phyloP scores from a whole-genome alignment of 1,284 basidiomycete species.

The Ganoderma resinaceum region DNA sequence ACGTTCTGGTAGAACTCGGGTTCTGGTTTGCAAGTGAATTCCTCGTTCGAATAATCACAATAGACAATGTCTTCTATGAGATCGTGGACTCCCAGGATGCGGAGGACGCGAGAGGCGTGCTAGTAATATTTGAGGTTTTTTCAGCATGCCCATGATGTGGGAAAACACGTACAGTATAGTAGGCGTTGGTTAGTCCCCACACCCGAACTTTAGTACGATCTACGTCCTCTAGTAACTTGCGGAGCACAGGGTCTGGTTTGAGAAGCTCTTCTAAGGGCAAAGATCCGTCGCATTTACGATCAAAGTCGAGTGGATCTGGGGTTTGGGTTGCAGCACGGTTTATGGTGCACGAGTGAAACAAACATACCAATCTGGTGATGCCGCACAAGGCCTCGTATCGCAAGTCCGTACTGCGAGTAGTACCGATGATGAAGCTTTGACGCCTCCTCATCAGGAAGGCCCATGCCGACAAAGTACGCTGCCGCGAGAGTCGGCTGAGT shows the following conservation, averaged over 20 bases:
- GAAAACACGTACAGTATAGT: conserved; percentile 62
- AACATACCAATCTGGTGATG: conserved; percentile 78
- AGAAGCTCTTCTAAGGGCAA: conserved; percentile 87
- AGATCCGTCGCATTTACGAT: conserved; percentile 83
- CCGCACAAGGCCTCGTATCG: conserved; percentile 81
- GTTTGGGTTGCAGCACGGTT: background rate
- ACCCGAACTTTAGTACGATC: conserved; percentile 81
- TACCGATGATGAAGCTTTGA: conserved; percentile 77
- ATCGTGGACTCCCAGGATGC: conserved; percentile 77
- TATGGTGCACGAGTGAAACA: background rate
- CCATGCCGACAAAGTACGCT: conserved; percentile 82
- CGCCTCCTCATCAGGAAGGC: conserved; percentile 74
- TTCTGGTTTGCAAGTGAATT: conserved; percentile 89
- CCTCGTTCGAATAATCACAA: conserved; percentile 77
- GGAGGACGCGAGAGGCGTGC: conserved; percentile 85
- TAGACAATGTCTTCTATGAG: conserved; percentile 83
- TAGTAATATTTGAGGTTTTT: conserved; percentile 37
- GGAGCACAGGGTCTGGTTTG: conserved; percentile 66
- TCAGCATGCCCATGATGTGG: background rate
- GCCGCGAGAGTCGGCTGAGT: background rate
- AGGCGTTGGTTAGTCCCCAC: conserved; percentile 86
- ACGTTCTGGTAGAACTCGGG: conserved; percentile 72
- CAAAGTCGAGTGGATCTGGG: conserved; percentile 87
- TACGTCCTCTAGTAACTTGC: conserved; percentile 78
- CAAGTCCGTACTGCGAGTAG: conserved; percentile 84